Conservation (phyloP, 1,284 basidiomycete genomes). For the Ganoderma boninense region DNA sequence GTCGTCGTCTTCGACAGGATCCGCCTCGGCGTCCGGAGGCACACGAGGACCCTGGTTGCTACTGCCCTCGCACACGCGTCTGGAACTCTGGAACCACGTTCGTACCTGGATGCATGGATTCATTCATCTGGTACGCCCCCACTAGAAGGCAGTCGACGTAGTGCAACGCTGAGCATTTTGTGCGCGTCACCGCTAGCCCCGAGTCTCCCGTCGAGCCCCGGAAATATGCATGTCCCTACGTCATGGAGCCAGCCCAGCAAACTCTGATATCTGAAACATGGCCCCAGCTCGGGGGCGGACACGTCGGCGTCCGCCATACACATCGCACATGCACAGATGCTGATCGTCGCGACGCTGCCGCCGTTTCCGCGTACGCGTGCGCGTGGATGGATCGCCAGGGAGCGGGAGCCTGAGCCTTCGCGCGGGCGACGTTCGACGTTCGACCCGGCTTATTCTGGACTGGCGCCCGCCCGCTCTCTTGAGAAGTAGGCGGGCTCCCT, state of each 20-base stretch:
- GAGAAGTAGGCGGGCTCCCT: background rate
- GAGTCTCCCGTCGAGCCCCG: background rate
- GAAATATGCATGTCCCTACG: too few relatives aligned
- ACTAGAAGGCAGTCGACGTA: background rate
- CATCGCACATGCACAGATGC: background rate
- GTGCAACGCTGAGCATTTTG: background rate
- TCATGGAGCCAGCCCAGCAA: too few relatives aligned
- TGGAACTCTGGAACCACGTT: background rate
- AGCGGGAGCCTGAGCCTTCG: too few relatives aligned
- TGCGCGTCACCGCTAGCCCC: background rate
- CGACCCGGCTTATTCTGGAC: too few relatives aligned
- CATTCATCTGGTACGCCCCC: background rate
- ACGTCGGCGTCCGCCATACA: too few relatives aligned
- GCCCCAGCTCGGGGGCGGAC: too few relatives aligned
- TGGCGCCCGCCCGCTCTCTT: conserved; percentile 4
- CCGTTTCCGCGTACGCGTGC: background rate
- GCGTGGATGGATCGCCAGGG: background rate
- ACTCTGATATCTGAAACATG: too few relatives aligned
- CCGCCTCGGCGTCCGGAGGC: background rate
- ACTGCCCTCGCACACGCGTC: background rate
- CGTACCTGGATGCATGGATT: background rate
- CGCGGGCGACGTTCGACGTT: background rate
- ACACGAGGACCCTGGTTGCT: background rate
- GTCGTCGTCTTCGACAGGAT: background rate
- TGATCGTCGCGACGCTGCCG: background rate